Conservation (phyloP, 192 early-diverging fungal species). For the Umbelopsis ramanniana region DNA sequence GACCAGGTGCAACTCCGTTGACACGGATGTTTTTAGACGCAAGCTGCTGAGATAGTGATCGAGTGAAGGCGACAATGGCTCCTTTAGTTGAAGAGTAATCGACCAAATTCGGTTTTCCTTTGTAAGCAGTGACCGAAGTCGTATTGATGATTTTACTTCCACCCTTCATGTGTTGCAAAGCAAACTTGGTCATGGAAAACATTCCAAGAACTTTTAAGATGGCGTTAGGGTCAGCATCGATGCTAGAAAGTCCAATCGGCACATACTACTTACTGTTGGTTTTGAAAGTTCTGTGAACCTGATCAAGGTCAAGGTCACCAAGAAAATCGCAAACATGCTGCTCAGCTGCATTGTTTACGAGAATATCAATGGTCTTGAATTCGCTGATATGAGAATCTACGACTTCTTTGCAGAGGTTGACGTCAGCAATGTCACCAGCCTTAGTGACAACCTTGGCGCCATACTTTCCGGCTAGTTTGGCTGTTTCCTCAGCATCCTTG, state of each 20-base stretch:
- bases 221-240: neutral
- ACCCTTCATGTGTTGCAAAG: constrained; percentile 46
- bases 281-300: constrained; percentile 50
- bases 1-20: constrained; percentile 45
- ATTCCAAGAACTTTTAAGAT: constrained; percentile 36
- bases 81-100: constrained; percentile 56
- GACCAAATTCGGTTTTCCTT: constrained; percentile 38
- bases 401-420: constrained; percentile 27
- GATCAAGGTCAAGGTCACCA: constrained; percentile 34
- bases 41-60: constrained; percentile 45
- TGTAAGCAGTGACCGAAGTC: constrained; percentile 51
- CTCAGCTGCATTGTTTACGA: constrained; percentile 42
- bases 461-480: constrained; percentile 22
- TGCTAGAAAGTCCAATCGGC: neutral
- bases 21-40: constrained; percentile 47
- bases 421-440: constrained; percentile 33
- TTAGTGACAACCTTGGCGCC: neutral
- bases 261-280: constrained; percentile 31
- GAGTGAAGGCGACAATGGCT: constrained; percentile 50
- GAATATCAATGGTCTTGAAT: constrained; percentile 40
- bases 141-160: constrained; percentile 49
- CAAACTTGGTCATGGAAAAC: constrained; percentile 47
- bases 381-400: constrained; percentile 36
- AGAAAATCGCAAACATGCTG: constrained; percentile 28
- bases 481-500: constrained; percentile 47